Base-by-base conservation (phyloP, 345 rosid genomes). In the Leavenworthia alabamica region DNA sequence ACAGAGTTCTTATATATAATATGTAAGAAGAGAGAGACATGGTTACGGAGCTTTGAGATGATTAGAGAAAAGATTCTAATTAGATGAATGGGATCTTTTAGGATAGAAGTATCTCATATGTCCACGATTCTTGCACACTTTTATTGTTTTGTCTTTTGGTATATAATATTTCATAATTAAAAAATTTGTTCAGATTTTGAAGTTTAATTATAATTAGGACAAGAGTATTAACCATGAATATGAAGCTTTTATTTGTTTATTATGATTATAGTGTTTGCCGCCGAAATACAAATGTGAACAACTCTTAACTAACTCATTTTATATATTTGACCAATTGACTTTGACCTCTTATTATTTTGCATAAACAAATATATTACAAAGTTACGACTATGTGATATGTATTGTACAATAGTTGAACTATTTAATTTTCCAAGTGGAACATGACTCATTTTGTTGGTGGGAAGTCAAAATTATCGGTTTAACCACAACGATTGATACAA, bases 51-150 rank as follows among this genome's bases (percentile, higher is more conserved):
- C 14, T 15, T 22, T 52, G 39, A 40, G 31, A 44, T 61, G 74
- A 70, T 62, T 37, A 70, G n/a, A n/a, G n/a, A n/a, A 65, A 59
- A 70, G 58, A 62, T 62, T 70, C 64, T 55, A 17, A 44, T 55
- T 45, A 65, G 36, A 70, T 23, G 44, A 64, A 64, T n/a, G 28
- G 73, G 74, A 70, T 70, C 74, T 69, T 69, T 61, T n/a, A 36
- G 20, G 8, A 28, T 24, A 11, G 17, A 55, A 62, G 74, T 62
- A 70, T 70, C 74, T 62, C 23, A 14, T 37, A 29, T 63, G 59
- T 48, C 17, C 64, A 62, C 24, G 64, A 62, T n/a, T n/a, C n/a
- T n/a, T n/a, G n/a, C n/a, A n/a, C n/a, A n/a, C n/a, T n/a, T n/a
- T n/a, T n/a, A n/a, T n/a, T n/a, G n/a, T n/a, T n/a, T n/a, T n/a